Percentiles rank a stretch among this genome's conserved stretches.
Conservation (phyloP, 306 rosid species). For the Dryas octopetala region DNA sequence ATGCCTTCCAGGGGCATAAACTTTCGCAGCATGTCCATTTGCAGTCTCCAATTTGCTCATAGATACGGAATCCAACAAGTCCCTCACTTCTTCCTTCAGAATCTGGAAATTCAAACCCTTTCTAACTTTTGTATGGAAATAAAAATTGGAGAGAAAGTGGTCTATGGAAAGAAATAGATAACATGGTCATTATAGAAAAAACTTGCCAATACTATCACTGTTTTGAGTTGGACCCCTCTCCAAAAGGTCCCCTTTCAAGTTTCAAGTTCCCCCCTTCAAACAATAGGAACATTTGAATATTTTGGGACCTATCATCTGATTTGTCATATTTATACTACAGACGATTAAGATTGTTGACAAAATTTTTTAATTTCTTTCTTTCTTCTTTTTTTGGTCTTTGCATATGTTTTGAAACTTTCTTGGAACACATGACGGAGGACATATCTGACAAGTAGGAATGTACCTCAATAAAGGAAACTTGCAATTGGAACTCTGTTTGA, state of each 20-base stretch:
- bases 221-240: constrained; percentile 9
- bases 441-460: constrained; percentile 6
- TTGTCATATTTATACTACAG: not conserved
- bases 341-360: constrained; percentile 5
- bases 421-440: not conserved
- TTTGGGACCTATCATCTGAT: not conserved
- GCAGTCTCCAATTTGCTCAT: constrained; percentile 51
- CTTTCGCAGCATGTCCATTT: constrained; percentile 59
- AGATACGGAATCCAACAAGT: constrained; percentile 61
- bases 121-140: constrained; percentile 10
- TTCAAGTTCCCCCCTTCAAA: not conserved
- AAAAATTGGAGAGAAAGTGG: constrained; percentile 2
- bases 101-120: constrained; percentile 52
- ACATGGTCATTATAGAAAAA: constrained; percentile 8
- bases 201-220: constrained; percentile 20
- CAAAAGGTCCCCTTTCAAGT: not conserved
- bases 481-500: constrained; percentile 76
- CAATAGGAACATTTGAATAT: constrained; percentile 1
- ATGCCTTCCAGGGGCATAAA: constrained; percentile 49
- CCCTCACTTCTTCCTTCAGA: constrained; percentile 80
- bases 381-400: not conserved
- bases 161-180: constrained; percentile 14
- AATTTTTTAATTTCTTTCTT: not conserved
- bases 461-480: constrained; percentile 85
- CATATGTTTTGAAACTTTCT: not conserved